A percentile compares a stretch with the other conserved stretches of the same genome.
Conservation (phyloP, 768 basidiomycete species). For the Lyophyllum shimeji region DNA sequence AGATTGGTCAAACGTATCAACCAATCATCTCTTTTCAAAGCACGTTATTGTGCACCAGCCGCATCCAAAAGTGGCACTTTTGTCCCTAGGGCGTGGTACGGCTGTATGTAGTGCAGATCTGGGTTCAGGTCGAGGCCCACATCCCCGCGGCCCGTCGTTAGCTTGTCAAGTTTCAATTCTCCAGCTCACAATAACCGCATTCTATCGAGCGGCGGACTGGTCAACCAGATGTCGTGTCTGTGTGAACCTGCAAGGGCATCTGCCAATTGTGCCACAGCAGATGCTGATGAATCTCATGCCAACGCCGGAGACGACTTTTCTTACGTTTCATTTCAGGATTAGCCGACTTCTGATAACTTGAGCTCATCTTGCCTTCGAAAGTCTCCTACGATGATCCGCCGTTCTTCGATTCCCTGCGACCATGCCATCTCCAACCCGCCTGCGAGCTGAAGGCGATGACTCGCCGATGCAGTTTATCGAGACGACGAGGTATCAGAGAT, state of each 20-base stretch:
- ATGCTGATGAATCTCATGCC: conserved; percentile 16
- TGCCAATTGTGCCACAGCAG: conserved; percentile 10
- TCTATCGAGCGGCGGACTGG: conserved; percentile 10
- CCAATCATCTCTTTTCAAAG: background rate
- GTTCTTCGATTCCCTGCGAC: conserved; percentile 4
- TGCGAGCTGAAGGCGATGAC: conserved; percentile 4
- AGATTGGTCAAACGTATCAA: background rate
- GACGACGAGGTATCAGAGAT: conserved; percentile 19
- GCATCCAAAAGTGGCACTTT: background rate
- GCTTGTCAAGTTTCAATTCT: conserved; percentile 1
- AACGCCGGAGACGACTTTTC: conserved; percentile 15
- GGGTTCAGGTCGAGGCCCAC: background rate
- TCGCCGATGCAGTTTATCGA: conserved; percentile 18
- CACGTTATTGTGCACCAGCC: background rate
- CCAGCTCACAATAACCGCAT: conserved; percentile 4
- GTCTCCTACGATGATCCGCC: conserved; percentile 11
- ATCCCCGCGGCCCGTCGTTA: background rate
- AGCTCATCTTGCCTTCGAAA: conserved; percentile 8
- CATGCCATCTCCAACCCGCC: conserved; percentile 5
- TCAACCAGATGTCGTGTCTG: conserved; percentile 10
- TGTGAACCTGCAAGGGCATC: conserved; percentile 11
- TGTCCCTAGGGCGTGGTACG: background rate
- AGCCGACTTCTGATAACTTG: conserved; percentile 21
- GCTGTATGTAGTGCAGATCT: background rate
- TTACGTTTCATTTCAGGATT: conserved; percentile 24